A percentile compares a stretch with the other conserved stretches of the same genome.
These are phyloP conservation scores for Gossypium davidsonii DNA, from an alignment of 441 rosid species.

Conservation along the genomic window DNA sequence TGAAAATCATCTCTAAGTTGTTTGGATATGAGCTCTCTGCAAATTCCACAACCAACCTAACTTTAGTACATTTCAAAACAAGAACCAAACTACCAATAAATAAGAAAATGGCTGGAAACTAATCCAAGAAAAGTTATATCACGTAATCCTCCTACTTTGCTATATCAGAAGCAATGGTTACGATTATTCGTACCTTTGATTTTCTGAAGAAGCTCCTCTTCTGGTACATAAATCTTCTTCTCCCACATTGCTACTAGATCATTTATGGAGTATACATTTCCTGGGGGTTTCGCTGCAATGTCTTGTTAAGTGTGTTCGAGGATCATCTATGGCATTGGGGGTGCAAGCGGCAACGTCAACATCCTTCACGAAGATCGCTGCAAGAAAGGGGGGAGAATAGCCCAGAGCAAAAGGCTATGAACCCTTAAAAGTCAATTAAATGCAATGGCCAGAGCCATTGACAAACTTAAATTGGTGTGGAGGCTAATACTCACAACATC, in stretches of 20 bases:
- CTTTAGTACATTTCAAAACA: background rate
- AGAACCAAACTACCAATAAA: background rate
- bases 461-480: too few relatives aligned
- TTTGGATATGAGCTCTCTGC: slow-evolving; percentile 54
- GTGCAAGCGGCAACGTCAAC: slow-evolving; percentile 55
- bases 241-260: slow-evolving; percentile 53
- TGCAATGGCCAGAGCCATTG: too few relatives aligned
- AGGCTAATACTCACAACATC: too few relatives aligned
- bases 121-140: too few relatives aligned
- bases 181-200: slow-evolving; percentile 35
- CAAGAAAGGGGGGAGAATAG: background rate
- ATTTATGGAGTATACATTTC: slow-evolving; percentile 47
- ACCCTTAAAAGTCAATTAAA: too few relatives aligned
- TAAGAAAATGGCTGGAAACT: too few relatives aligned
- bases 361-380: slow-evolving; percentile 48
- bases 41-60: slow-evolving; percentile 7
- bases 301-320: slow-evolving; percentile 39
- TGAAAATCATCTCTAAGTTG: slow-evolving; percentile 40
- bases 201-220: slow-evolving; percentile 39
- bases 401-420: background rate
- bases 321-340: slow-evolving; percentile 45
- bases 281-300: slow-evolving; percentile 43
- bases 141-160: too few relatives aligned
- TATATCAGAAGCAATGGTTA: background rate
- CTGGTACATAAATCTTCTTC: slow-evolving; percentile 33